Conservation (phyloP, 257 asterid species). For the Solanum chmielewskii region DNA sequence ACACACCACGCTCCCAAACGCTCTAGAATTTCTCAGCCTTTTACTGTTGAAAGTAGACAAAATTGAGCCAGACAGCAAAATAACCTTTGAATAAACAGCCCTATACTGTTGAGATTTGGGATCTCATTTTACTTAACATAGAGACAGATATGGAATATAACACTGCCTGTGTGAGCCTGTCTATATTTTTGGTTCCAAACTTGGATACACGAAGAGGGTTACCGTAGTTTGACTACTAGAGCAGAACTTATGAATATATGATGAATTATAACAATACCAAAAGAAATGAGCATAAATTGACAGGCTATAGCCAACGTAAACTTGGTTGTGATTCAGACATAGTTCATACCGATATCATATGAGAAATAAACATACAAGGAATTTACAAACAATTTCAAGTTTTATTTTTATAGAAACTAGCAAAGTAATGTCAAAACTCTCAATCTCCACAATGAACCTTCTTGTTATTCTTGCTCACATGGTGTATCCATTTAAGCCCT, state of each 20-base stretch:
- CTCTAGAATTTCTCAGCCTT: not conserved
- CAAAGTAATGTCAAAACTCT: not conserved
- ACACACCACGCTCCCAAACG: not conserved
- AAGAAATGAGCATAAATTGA: not conserved
- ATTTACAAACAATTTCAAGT: not conserved
- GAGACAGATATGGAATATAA: not conserved
- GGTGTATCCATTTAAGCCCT: slow-evolving; percentile 78
- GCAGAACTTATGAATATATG: not conserved
- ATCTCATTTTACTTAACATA: not conserved
- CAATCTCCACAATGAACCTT: slow-evolving; percentile 73
- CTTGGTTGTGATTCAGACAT: not conserved
- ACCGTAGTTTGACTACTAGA: not conserved
- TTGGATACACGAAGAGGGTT: not conserved
- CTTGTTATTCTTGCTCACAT: slow-evolving; percentile 47
- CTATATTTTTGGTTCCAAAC: not conserved
- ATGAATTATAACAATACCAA: not conserved
- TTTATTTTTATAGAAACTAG: not conserved
- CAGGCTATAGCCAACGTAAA: not conserved
- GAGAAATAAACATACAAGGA: not conserved
- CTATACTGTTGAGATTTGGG: not conserved
- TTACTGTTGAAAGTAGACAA: not conserved
- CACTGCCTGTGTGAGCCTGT: not conserved
- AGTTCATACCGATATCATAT: not conserved
- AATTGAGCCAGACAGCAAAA: not conserved
- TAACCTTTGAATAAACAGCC: not conserved